Conservation (phyloP, 1,284 basidiomycete species). For the Boletus semigastroideus region DNA sequence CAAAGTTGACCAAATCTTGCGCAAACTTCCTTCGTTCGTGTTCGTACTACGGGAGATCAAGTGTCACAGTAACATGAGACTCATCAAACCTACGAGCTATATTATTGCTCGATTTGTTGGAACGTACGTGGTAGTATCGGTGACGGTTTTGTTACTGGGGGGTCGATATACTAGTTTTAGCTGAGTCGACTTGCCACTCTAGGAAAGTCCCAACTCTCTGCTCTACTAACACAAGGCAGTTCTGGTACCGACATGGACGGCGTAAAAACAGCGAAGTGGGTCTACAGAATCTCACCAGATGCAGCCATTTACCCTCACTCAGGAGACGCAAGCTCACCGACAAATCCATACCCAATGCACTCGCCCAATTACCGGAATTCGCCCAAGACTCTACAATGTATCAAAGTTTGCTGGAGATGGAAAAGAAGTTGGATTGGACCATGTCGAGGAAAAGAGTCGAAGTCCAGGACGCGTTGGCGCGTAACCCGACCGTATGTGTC, state of each 20-base stretch:
- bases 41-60: slow-evolving; percentile 70
- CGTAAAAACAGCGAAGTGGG: slow-evolving; percentile 39
- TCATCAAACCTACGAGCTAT: too few relatives aligned
- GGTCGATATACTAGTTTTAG: neutral
- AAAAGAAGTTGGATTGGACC: slow-evolving; percentile 94
- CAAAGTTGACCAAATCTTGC: neutral
- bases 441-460: slow-evolving; percentile 89
- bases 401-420: slow-evolving; percentile 82
- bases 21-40: neutral
- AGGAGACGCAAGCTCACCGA: slow-evolving; percentile 82
- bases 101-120: too few relatives aligned
- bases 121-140: too few relatives aligned
- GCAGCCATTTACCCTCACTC: neutral
- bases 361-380: slow-evolving; percentile 68
- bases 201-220: neutral
- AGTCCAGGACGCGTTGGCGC: slow-evolving; percentile 76
- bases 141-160: too few relatives aligned
- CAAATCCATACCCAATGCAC: slow-evolving; percentile 71
- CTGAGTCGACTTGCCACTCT: neutral
- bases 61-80: too few relatives aligned
- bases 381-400: slow-evolving; percentile 85
- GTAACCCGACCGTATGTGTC: slow-evolving; percentile 56
- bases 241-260: slow-evolving; percentile 27
- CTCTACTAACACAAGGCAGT: too few relatives aligned
- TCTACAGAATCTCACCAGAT: neutral